Evolutionary conservation across 2,329 filamentous ascomycete genomes (phyloP).

Genomic region (Neonectria neomacrospora): DNA sequence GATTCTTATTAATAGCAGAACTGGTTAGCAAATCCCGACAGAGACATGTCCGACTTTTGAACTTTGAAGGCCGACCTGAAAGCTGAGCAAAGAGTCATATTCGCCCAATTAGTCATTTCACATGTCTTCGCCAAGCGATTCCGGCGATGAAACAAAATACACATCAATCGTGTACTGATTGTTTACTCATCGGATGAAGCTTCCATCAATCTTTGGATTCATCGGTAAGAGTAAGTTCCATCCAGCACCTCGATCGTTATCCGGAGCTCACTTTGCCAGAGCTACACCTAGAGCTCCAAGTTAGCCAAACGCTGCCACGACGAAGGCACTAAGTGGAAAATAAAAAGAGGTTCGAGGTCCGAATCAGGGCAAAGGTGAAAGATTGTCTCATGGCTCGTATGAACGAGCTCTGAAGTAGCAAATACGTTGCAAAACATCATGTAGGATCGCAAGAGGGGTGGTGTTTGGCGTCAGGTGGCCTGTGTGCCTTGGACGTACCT

Average conservation of each 20-base stretch:
- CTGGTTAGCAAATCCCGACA: too few relatives aligned
- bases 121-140: too few relatives aligned
- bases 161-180: too few relatives aligned
- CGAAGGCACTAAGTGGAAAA: background rate
- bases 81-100: too few relatives aligned
- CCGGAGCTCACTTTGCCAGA: constrained; percentile 98
- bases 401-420: constrained; percentile 1
- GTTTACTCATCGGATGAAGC: too few relatives aligned
- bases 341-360: constrained; percentile 29
- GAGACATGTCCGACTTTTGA: too few relatives aligned
- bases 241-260: constrained; percentile 69
- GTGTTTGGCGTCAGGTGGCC: background rate
- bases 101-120: too few relatives aligned
- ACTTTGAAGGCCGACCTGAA: too few relatives aligned
- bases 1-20: too few relatives aligned
- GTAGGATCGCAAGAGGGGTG: background rate
- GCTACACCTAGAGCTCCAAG: constrained; percentile 80
- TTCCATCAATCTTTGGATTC: too few relatives aligned
- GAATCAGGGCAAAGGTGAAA: constrained; percentile 79
- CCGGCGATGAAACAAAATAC: too few relatives aligned
- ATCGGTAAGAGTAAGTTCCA: too few relatives aligned
- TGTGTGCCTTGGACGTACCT: constrained; percentile 73
- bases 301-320: constrained; percentile 21
- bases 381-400: background rate
- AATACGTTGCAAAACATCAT: constrained; percentile 4